phyloP scores from a whole-genome alignment of 208 protist species.

The Leishmania mexicana region DNA sequence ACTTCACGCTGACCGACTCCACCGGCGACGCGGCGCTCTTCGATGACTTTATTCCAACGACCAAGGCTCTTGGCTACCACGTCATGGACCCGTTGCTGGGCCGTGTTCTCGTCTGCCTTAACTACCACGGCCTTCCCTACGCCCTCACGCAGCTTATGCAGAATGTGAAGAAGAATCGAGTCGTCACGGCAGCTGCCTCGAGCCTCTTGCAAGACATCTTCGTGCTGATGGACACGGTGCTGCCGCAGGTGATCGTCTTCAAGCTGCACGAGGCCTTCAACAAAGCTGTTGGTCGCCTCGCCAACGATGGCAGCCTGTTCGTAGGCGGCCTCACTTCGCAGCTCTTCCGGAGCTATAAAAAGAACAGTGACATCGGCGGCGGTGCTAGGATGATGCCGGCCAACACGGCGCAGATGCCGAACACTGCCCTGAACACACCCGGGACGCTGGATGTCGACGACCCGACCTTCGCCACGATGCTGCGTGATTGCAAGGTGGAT shows the following conservation, averaged over 20 bases:
- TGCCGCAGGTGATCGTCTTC: constrained; percentile 74
- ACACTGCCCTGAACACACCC: constrained; percentile 33
- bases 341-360: constrained; percentile 59
- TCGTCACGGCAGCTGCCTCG: constrained; percentile 55
- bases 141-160: constrained; percentile 76
- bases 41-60: constrained; percentile 75
- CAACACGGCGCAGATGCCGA: constrained; percentile 33
- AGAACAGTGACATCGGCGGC: constrained; percentile 12
- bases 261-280: constrained; percentile 82
- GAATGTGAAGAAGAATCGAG: constrained; percentile 44
- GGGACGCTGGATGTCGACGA: constrained; percentile 70
- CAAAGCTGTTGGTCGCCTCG: constrained; percentile 65
- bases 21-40: constrained; percentile 28
- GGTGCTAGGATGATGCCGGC: constrained; percentile 15
- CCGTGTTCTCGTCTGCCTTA: constrained; percentile 66
- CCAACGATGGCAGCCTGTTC: constrained; percentile 63
- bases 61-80: constrained; percentile 88
- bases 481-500: constrained; percentile 68
- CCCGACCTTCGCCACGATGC: constrained; percentile 45
- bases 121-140: constrained; percentile 84
- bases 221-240: constrained; percentile 88
- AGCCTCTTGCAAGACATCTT: constrained; percentile 84
- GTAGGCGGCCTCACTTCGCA: constrained; percentile 63
- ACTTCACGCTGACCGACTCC: constrained; percentile 22
- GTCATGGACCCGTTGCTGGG: constrained; percentile 82